Conservation (phyloP, 2,329 filamentous ascomycete genomes). For the Talaromyces sp. region DNA sequence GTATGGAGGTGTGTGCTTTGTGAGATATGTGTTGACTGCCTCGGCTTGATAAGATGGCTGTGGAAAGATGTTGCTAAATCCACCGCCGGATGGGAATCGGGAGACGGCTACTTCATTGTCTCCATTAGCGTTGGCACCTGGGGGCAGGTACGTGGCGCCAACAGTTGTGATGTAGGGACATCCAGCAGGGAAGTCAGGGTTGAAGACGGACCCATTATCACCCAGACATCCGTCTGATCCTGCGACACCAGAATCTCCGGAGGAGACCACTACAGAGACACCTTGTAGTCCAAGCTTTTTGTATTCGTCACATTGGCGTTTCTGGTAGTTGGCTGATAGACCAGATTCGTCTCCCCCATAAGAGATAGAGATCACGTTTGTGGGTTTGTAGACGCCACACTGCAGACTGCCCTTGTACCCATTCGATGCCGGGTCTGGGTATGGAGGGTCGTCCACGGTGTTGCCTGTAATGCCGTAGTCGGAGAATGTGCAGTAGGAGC, state of each 20-base stretch:
- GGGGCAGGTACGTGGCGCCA: conserved; percentile 36
- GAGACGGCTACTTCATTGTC: conserved; percentile 25
- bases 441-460: conserved; percentile 38
- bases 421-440: conserved; percentile 35
- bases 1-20: conserved; percentile 30
- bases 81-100: conserved; percentile 40
- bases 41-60: conserved; percentile 40
- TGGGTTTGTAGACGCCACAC: conserved; percentile 45
- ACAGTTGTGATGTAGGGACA: conserved; percentile 52
- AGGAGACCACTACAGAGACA: conserved; percentile 28
- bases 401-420: conserved; percentile 41
- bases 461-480: conserved; percentile 31
- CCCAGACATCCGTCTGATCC: conserved; percentile 34
- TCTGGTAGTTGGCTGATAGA: conserved; percentile 53
- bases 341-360: conserved; percentile 53
- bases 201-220: conserved; percentile 39
- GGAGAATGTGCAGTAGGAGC: conserved; percentile 44
- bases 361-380: conserved; percentile 54
- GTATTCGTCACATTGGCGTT: conserved; percentile 44
- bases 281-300: conserved; percentile 47
- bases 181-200: conserved; percentile 45
- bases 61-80: conserved; percentile 46
- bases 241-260: conserved; percentile 28
- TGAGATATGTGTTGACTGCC: conserved; percentile 38
- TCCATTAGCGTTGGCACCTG: conserved; percentile 26